Conservation (phyloP, 2,329 filamentous ascomycete genomes). For the Cordyceps pruinosa region DNA sequence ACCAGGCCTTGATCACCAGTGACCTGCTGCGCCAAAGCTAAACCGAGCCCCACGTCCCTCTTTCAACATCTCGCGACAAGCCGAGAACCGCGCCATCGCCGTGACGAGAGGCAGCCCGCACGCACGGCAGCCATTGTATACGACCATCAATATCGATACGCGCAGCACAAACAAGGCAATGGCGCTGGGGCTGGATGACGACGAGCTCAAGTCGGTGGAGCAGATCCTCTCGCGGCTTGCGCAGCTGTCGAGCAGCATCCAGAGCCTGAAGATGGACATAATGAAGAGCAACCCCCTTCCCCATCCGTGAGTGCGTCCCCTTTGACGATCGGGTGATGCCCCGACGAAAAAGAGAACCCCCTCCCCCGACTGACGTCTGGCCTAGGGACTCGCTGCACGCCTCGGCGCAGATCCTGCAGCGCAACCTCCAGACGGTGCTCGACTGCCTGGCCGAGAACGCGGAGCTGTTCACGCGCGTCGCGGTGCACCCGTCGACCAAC, state of each 20-base stretch:
- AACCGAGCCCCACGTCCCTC: background rate
- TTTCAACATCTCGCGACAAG: background rate
- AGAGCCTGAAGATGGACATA: conserved; percentile 55
- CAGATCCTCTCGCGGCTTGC: conserved; percentile 61
- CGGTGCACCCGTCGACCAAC: conserved; percentile 68
- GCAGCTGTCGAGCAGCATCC: conserved; percentile 62
- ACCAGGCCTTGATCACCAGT: no score
- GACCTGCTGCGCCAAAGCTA: no score
- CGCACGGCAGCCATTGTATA: background rate
- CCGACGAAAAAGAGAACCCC: background rate
- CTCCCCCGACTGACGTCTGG: background rate
- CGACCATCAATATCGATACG: background rate
- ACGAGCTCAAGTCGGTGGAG: conserved; percentile 63
- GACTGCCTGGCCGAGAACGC: conserved; percentile 58
- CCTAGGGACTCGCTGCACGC: conserved; percentile 62
- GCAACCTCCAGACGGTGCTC: conserved; percentile 61
- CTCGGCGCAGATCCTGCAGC: conserved; percentile 64
- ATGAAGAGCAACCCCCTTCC: conserved; percentile 59
- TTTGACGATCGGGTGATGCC: no score
- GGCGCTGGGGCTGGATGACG: conserved; percentile 45
- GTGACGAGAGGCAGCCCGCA: background rate
- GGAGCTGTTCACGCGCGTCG: conserved; percentile 61
- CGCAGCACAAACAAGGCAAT: conserved; percentile 19
- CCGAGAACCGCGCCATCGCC: background rate
- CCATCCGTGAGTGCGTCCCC: conserved; percentile 45